Evolutionary conservation across 208 protist genomes (phyloP), one percentile per base, ranked within the genome.

Genomic region (Trypanosoma rangeli): DNA sequence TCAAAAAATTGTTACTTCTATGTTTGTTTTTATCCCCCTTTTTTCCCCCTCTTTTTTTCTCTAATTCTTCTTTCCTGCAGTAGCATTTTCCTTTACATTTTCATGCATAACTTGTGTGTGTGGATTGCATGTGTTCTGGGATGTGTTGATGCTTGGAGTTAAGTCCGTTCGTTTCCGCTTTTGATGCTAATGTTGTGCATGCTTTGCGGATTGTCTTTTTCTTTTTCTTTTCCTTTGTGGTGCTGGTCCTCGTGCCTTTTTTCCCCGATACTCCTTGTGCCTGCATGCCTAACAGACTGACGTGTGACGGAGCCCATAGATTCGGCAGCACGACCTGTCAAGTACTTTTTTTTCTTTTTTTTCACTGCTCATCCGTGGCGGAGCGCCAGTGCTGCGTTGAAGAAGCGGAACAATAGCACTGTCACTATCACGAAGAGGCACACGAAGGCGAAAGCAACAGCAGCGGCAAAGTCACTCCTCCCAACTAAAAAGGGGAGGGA

Each of bases 321-420:
- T 9, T 1, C 15, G 42, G 8, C 42, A 46, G 15, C 15, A 46
- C 42, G 8, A 16, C 42, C 13, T 16, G 42, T 46, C 42, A 3
- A 46, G 5, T 3, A 46, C 8, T 46, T 65, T 35, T 76, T 57
- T 48, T 76, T 52, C 20, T 3, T 20, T 71, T 68, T 65, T 79
- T 39, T 74, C 24, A 5, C 53, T 33, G 37, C 50, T 26, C n/a
- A 5, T 2, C 31, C 58, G 22, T 13, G 8, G n/a, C 13, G 10
- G 10, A n/a, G 9, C 37, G 37, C 12, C 53, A n/a, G 50, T 65
- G 5, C 29, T 18, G 42, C 8, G 42, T 46, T 18, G 42, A 46
- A 10, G 42, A 5, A 16, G 15, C 42, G 42, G 33, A 37, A 37
- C 42, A 46, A 46, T 18, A 46, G 8, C 42, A 46, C 15, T 46